These are phyloP conservation scores for Picea engelmannii DNA, from an alignment of 83 land plant genomes.

Conservation along the genomic window DNA sequence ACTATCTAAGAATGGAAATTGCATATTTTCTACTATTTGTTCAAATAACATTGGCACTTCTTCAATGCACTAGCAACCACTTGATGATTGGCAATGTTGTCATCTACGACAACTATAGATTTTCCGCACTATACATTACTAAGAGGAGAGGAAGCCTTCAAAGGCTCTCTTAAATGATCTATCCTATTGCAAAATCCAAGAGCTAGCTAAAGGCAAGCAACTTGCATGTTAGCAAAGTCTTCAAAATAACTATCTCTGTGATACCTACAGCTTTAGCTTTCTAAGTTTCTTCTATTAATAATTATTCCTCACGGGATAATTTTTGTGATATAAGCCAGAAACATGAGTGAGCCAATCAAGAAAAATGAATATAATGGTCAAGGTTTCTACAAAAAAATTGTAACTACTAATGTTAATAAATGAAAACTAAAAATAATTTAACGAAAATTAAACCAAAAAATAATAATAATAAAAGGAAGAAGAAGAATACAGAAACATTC, in stretches of 20 bases:
- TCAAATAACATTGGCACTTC: conserved; percentile 51
- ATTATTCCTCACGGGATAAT: too few relatives aligned
- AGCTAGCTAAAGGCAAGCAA: conserved; percentile 33
- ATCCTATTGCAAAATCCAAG: conserved; percentile 31
- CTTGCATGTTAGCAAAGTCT: conserved; percentile 39
- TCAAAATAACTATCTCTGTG: conserved; percentile 24
- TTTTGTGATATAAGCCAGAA: too few relatives aligned
- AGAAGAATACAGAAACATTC: too few relatives aligned
- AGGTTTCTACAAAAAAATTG: too few relatives aligned
- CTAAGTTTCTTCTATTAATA: conserved; percentile 13
- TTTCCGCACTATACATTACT: too few relatives aligned
- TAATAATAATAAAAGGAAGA: too few relatives aligned
- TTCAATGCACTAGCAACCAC: conserved; percentile 53
- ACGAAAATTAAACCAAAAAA: too few relatives aligned
- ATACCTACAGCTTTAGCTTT: conserved; percentile 31
- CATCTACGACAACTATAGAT: conserved; percentile 17
- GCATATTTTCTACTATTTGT: conserved; percentile 50
- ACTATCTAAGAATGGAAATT: conserved; percentile 37
- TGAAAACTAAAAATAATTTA: too few relatives aligned
- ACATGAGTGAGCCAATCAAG: too few relatives aligned
- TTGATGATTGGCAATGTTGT: conserved; percentile 39
- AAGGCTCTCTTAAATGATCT: conserved; percentile 16
- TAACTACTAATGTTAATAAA: too few relatives aligned
- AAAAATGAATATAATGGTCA: too few relatives aligned
- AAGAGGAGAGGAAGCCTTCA: conserved; percentile 17